Evolutionary conservation across 371 early-diverging fungal genomes (phyloP).

Genomic region (Mucor plumbeus): DNA sequence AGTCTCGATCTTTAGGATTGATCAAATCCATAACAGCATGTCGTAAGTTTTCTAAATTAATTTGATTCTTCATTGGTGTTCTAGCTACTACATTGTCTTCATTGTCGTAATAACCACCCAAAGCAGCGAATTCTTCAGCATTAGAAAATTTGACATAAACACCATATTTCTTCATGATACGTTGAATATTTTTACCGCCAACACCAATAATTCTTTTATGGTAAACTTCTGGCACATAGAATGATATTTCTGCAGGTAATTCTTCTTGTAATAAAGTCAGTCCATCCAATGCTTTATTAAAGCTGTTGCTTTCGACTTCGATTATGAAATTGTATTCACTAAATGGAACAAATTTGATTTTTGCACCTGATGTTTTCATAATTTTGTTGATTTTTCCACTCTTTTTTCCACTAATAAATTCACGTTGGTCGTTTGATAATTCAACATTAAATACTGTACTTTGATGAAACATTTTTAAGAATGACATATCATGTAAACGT

Average conservation of each 20-base stretch:
- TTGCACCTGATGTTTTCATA: conserved; percentile 70
- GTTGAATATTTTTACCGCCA: conserved; percentile 90
- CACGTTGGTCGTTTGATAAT: conserved; percentile 74
- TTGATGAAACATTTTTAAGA: conserved; percentile 50
- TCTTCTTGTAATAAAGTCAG: conserved; percentile 74
- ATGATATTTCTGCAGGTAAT: conserved; percentile 81
- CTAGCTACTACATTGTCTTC: conserved; percentile 82
- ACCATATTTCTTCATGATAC: conserved; percentile 93
- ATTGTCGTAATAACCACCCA: conserved; percentile 78
- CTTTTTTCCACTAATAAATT: conserved; percentile 92
- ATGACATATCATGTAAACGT: conserved; percentile 51
- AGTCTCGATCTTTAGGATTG: conserved; percentile 62
- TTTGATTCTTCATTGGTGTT: conserved; percentile 78
- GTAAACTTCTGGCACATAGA: conserved; percentile 82
- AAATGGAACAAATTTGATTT: conserved; percentile 54
- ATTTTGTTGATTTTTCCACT: conserved; percentile 90
- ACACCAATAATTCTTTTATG: conserved; percentile 95
- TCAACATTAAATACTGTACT: conserved; percentile 59
- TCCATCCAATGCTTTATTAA: conserved; percentile 64
- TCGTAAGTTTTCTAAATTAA: conserved; percentile 67
- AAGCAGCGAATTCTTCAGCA: conserved; percentile 70
- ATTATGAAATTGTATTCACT: conserved; percentile 77
- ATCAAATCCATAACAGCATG: conserved; percentile 73
- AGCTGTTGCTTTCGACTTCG: conserved; percentile 58
- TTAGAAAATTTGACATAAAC: conserved; percentile 92